These are phyloP conservation scores for Neopestalotiopsis rosae DNA, from an alignment of 2,329 filamentous ascomycete genomes.

Conservation along the genomic window DNA sequence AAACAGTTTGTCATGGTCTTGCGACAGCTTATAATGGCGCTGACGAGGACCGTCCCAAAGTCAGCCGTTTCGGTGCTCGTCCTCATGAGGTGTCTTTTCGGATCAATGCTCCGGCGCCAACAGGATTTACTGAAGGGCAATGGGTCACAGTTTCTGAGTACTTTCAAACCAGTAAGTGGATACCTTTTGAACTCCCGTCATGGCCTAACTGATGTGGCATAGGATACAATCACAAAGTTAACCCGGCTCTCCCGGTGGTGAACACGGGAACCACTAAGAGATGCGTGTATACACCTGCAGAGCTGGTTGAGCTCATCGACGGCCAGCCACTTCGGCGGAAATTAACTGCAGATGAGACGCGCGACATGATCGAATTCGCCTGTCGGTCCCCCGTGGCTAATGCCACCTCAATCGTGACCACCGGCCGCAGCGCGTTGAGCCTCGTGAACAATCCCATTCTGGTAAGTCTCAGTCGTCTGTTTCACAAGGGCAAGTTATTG, in stretches of 20 bases:
- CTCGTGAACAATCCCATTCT: conserved; percentile 57
- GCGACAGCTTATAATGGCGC: conserved; percentile 38
- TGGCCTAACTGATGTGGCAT: not conserved
- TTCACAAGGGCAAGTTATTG: not conserved
- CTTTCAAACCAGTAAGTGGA: conserved; percentile 33
- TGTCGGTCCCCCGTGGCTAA: conserved; percentile 71
- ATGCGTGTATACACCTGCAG: conserved; percentile 70
- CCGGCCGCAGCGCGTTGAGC: conserved; percentile 62
- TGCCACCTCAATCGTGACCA: conserved; percentile 65
- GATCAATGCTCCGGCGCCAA: conserved; percentile 29
- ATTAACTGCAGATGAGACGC: conserved; percentile 65
- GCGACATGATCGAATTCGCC: conserved; percentile 74
- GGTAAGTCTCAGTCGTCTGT: conserved; percentile 36
- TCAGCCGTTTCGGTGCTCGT: conserved; percentile 29
- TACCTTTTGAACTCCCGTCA: not conserved
- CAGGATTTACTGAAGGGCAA: conserved; percentile 31
- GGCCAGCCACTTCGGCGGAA: conserved; percentile 69
- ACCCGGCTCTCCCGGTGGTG: conserved; percentile 60
- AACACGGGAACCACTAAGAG: conserved; percentile 66
- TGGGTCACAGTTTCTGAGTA: conserved; percentile 48
- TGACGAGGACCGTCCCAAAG: conserved; percentile 34
- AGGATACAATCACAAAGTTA: conserved; percentile 33
- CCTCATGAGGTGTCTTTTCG: conserved; percentile 39
- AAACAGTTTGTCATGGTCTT: conserved; percentile 30
- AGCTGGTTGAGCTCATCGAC: conserved; percentile 66